These are phyloP conservation scores for Suillus subalutaceus DNA, from an alignment of 768 basidiomycete genomes.

Conservation along the genomic window DNA sequence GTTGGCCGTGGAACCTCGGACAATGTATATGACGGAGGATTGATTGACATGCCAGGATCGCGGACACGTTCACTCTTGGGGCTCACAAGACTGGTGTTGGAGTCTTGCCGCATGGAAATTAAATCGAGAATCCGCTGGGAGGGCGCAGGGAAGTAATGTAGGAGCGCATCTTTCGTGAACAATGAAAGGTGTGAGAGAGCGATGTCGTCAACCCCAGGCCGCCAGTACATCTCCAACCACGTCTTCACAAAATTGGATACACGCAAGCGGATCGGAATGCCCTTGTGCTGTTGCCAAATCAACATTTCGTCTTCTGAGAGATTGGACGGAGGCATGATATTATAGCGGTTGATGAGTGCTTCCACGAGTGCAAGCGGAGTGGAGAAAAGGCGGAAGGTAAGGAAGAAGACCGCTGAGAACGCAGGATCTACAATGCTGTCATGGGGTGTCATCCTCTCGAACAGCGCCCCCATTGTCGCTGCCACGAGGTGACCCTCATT, in stretches of 20 bases:
- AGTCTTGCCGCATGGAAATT: conserved; percentile 55
- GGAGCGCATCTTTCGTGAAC: conserved; percentile 66
- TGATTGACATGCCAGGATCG: conserved; percentile 76
- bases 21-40: conserved; percentile 52
- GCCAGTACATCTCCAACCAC: conserved; percentile 95
- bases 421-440: conserved; percentile 87
- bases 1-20: conserved; percentile 84
- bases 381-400: conserved; percentile 93
- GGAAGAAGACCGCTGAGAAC: conserved; percentile 89
- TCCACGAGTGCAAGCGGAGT: conserved; percentile 76
- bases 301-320: conserved; percentile 62
- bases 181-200: conserved; percentile 58
- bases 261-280: conserved; percentile 86
- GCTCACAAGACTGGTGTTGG: conserved; percentile 50
- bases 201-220: conserved; percentile 67
- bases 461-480: conserved; percentile 83
- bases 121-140: conserved; percentile 76
- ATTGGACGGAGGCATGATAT: conserved; percentile 66
- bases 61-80: conserved; percentile 66
- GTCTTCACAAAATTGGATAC: conserved; percentile 92
- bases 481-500: conserved; percentile 88
- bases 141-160: conserved; percentile 64
- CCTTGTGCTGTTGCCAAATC: conserved; percentile 86
- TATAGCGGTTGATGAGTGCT: conserved; percentile 80
- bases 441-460: conserved; percentile 98